Percentiles rank a stretch among this genome's conserved stretches.
These are phyloP conservation scores for Cryoendolithus antarcticus DNA, from an alignment of 2,329 filamentous ascomycete genomes.

Conservation along the genomic window DNA sequence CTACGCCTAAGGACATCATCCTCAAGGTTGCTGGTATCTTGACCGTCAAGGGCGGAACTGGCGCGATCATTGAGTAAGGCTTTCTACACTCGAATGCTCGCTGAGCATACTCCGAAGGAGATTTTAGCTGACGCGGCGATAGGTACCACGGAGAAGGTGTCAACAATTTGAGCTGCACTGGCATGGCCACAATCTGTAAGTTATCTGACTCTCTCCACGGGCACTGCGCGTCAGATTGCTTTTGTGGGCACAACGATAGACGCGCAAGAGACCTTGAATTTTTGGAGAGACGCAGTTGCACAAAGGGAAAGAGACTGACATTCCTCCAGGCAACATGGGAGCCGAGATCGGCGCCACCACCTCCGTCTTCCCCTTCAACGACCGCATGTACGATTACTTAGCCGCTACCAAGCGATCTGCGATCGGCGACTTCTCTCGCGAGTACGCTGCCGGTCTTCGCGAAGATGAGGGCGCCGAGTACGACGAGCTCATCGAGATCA, in stretches of 20 bases:
- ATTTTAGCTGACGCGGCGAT: conserved; percentile 1
- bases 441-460: conserved; percentile 73
- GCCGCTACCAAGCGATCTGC: conserved; percentile 76
- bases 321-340: conserved; percentile 16
- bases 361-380: conserved; percentile 94
- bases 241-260: neutral
- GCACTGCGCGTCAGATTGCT: too few species aligned
- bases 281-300: neutral
- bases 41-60: conserved; percentile 96
- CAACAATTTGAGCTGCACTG: conserved; percentile 63
- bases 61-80: conserved; percentile 67
- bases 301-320: neutral
- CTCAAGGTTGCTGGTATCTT: conserved; percentile 93
- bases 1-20: conserved; percentile 90
- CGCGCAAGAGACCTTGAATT: conserved; percentile 1
- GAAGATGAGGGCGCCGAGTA: conserved; percentile 88
- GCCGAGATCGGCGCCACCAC: conserved; percentile 77
- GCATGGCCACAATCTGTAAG: conserved; percentile 70
- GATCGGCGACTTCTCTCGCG: conserved; percentile 80
- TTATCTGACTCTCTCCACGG: conserved; percentile 14
- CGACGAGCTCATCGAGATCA: conserved; percentile 91
- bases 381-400: conserved; percentile 95
- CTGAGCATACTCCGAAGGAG: conserved; percentile 27
- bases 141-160: conserved; percentile 50
- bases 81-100: neutral